phyloP scores from a whole-genome alignment of 179 eudicot species.

The Heliamphora pulchella region DNA sequence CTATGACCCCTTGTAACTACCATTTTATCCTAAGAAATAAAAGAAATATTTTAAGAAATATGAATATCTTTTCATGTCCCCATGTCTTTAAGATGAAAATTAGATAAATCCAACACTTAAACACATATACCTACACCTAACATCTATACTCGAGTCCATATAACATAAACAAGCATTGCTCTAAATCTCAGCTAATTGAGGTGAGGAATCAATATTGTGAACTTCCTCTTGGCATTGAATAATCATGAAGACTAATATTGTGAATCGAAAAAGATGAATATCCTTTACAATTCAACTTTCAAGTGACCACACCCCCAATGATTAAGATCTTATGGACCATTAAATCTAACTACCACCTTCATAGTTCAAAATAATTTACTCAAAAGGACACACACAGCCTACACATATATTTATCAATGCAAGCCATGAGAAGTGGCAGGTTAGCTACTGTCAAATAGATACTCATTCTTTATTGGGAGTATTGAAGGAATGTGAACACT shows the following conservation, averaged over 20 bases:
- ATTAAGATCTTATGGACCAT: background rate
- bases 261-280: background rate
- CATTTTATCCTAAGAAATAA: too few relatives aligned
- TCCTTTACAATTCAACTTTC: background rate
- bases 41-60: too few relatives aligned
- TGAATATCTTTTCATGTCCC: too few relatives aligned
- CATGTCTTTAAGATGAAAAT: too few relatives aligned
- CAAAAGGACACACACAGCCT: constrained; percentile 1
- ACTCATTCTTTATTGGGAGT: background rate
- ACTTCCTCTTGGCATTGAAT: background rate
- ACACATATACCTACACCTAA: too few relatives aligned
- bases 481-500: background rate
- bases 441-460: background rate
- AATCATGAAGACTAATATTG: background rate
- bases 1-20: too few relatives aligned
- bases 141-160: too few relatives aligned
- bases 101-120: too few relatives aligned
- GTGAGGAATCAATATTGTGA: background rate
- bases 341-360: background rate
- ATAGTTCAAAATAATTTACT: background rate
- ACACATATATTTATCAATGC: background rate
- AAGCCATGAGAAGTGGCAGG: background rate
- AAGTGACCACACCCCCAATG: background rate
- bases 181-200: background rate
- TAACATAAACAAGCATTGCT: too few relatives aligned